These are phyloP conservation scores for Sporodiniella umbellata DNA, from an alignment of 371 early-diverging fungal species.

Conservation along the genomic window DNA sequence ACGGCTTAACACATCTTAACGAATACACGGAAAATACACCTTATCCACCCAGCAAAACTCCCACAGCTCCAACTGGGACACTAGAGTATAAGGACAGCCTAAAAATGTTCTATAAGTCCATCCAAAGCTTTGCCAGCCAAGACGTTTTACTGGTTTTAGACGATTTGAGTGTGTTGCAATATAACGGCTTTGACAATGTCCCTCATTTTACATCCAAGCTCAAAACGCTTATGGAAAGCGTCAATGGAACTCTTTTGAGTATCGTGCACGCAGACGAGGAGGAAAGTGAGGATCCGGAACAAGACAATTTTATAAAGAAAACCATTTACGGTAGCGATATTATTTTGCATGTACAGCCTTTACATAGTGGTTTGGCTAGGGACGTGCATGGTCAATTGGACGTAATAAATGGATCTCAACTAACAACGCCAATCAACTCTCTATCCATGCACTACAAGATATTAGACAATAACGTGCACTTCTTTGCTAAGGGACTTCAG, in stretches of 20 bases:
- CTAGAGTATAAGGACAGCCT: slow-evolving; percentile 16
- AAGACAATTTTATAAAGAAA: slow-evolving; percentile 53
- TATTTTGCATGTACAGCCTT: slow-evolving; percentile 55
- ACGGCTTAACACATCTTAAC: slow-evolving; percentile 61
- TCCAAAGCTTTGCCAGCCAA: slow-evolving; percentile 11
- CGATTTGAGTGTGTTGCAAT: slow-evolving; percentile 57
- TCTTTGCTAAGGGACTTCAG: slow-evolving; percentile 69
- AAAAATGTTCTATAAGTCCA: slow-evolving; percentile 20
- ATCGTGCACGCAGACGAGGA: slow-evolving; percentile 62
- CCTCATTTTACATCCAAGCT: slow-evolving; percentile 45
- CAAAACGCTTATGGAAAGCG: slow-evolving; percentile 37
- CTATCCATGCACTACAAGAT: slow-evolving; percentile 65
- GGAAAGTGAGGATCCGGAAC: slow-evolving; percentile 46
- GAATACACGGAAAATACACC: slow-evolving; percentile 38
- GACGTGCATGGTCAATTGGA: slow-evolving; percentile 70
- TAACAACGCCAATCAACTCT: slow-evolving; percentile 4
- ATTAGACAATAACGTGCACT: slow-evolving; percentile 63
- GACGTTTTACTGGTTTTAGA: slow-evolving; percentile 58
- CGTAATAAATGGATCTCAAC: slow-evolving; percentile 49
- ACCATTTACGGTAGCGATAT: slow-evolving; percentile 49
- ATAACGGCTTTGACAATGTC: slow-evolving; percentile 48
- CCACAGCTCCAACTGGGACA: slow-evolving; percentile 36
- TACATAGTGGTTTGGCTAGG: slow-evolving; percentile 63
- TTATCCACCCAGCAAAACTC: slow-evolving; percentile 34
- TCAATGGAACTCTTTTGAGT: slow-evolving; percentile 56